Percentiles rank a stretch among this genome's conserved stretches.
These are phyloP conservation scores for Fomitopsis betulina DNA, from an alignment of 1,284 basidiomycete species.

Conservation along the genomic window DNA sequence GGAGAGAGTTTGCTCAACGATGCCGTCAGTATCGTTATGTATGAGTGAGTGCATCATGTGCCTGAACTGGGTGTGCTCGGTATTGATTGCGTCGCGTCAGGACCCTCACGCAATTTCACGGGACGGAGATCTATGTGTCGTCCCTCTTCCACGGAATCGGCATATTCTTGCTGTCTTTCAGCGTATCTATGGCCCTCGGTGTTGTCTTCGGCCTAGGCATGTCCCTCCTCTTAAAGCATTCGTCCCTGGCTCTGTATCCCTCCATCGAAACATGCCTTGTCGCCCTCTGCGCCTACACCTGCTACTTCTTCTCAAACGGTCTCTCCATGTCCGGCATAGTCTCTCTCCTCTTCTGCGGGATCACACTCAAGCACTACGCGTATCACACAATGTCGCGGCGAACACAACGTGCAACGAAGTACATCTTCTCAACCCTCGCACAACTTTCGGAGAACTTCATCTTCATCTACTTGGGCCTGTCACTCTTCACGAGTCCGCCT, in stretches of 20 bases:
- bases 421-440: slow-evolving; percentile 89
- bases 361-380: slow-evolving; percentile 98
- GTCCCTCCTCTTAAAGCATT: slow-evolving; percentile 95
- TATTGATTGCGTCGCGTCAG: slow-evolving; percentile 34
- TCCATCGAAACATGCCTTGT: slow-evolving; percentile 94
- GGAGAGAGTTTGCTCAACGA: slow-evolving; percentile 97
- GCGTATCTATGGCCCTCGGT: slow-evolving; percentile 90
- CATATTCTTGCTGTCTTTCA: slow-evolving; percentile 95
- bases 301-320: slow-evolving; percentile 98
- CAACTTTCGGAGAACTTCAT: slow-evolving; percentile 99
- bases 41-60: slow-evolving; percentile 74
- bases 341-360: slow-evolving; percentile 96
- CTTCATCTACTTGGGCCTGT: slow-evolving; percentile 97
- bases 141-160: slow-evolving; percentile 95
- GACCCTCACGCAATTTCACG: slow-evolving; percentile 90
- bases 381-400: slow-evolving; percentile 98
- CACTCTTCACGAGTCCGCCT: slow-evolving; percentile 85
- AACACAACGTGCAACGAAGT: slow-evolving; percentile 94
- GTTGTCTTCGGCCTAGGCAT: slow-evolving; percentile 87
- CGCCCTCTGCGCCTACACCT: slow-evolving; percentile 92
- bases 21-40: slow-evolving; percentile 99
- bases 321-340: slow-evolving; percentile 96
- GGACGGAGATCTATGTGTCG: slow-evolving; percentile 81
- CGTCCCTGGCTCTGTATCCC: slow-evolving; percentile 82
- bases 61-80: slow-evolving; percentile 2